A percentile compares a stretch with the other conserved stretches of the same genome.
Evolutionary conservation across 2,329 filamentous ascomycete species (phyloP).

Genomic region (Plenodomus tracheiphilus): DNA sequence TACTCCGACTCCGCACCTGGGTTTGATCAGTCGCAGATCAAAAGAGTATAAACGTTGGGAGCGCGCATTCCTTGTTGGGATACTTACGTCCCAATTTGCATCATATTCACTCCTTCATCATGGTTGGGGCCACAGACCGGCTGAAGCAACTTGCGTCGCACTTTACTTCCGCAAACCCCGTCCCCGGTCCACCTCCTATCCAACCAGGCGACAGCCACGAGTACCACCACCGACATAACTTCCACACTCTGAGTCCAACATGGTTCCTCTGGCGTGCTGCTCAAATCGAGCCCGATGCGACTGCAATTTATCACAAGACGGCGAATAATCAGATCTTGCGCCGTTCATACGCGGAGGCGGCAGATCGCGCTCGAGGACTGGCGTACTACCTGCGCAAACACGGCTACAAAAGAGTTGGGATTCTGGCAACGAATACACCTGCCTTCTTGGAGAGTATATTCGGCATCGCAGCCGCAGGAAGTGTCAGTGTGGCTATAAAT

Average conservation of each 20-base stretch:
- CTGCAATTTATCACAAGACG: slow-evolving; percentile 84
- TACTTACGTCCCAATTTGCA: not conserved
- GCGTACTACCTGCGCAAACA: slow-evolving; percentile 84
- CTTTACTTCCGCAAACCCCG: slow-evolving; percentile 37
- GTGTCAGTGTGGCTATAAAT: slow-evolving; percentile 73
- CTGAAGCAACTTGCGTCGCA: slow-evolving; percentile 45
- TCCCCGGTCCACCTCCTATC: slow-evolving; percentile 42
- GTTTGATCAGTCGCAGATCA: slow-evolving; percentile 7
- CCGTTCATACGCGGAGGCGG: slow-evolving; percentile 77
- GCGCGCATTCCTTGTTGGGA: not conserved
- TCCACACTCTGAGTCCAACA: slow-evolving; percentile 83
- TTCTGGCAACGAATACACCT: slow-evolving; percentile 89
- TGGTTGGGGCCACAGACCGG: slow-evolving; percentile 26
- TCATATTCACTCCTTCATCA: not conserved
- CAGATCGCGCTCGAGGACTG: slow-evolving; percentile 82
- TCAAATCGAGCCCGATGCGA: slow-evolving; percentile 77
- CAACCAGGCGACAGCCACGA: slow-evolving; percentile 40
- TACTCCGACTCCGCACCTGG: slow-evolving; percentile 26
- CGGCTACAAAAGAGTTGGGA: slow-evolving; percentile 74
- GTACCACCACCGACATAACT: slow-evolving; percentile 58
- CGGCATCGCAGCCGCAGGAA: slow-evolving; percentile 80
- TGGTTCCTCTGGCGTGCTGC: slow-evolving; percentile 85
- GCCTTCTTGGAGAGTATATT: slow-evolving; percentile 91
- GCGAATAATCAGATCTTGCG: slow-evolving; percentile 73
- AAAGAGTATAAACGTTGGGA: not conserved